Evolutionary conservation across 768 basidiomycete species (phyloP), one percentile per base, ranked within the genome.

Genomic region (Russula abietina): DNA sequence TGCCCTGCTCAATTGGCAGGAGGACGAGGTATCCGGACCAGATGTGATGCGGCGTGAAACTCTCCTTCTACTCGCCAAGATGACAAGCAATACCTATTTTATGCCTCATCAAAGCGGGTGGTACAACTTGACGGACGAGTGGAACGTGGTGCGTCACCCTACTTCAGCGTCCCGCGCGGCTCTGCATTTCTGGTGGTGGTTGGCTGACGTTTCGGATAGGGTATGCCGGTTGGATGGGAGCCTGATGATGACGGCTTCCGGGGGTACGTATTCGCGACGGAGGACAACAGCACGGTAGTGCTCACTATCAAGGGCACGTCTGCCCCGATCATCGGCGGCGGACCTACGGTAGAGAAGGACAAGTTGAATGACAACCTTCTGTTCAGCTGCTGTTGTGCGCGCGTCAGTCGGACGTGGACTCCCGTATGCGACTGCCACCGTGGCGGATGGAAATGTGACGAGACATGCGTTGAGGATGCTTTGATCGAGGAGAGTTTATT

Each of bases 261-360:
- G 50, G 96, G 96, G 0, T 94, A 98, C 70, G 77, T 98, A n/a
- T 97, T 96, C 68, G 89, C 88, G 17, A 83, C 84, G 2, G 77
- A 78, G 19, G 88, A 91, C 73, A 93, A 95, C 68, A 84, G 84
- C 19, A 96, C 91, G 0, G 90, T 98, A n/a, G 78, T 97, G 39
- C 78, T 98, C 59, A 83, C 92, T n/a, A 80, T 98, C 74, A 98
- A 98, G 71, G 96, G 96, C 19, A 98, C 96, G 0, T 92, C 91
- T 1, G 86, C 88, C 2, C 79, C 80, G 16, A 75, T 88, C 69
- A 79, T 89, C 9, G 85, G 84, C 16, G 89, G 91, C 3, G 93
- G 93, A 8, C 86, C 90, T 14, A 97, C 95, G 12, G 81, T 83
- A 41, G 81, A 79, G 70, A 97, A 89, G 74, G 96, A 98, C 78